A percentile compares a stretch with the other conserved stretches of the same genome.
phyloP scores from a whole-genome alignment of 2,329 filamentous ascomycete species.

The Metarhizium guizhouense region DNA sequence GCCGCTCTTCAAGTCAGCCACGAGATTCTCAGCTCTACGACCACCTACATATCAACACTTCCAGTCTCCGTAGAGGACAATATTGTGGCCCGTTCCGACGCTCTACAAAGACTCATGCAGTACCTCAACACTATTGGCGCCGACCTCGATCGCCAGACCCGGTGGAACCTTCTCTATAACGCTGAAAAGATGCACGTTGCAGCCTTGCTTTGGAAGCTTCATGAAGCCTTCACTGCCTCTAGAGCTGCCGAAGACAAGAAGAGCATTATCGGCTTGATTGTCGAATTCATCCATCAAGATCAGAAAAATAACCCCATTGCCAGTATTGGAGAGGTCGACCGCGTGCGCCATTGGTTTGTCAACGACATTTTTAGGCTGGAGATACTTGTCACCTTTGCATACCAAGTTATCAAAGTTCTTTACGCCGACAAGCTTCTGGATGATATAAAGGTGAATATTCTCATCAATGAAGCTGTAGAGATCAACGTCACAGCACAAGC shows the following conservation, averaged over 20 bases:
- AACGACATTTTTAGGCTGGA: conserved; percentile 65
- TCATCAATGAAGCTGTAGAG: conserved; percentile 59
- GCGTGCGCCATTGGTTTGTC: conserved; percentile 79
- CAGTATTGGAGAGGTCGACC: conserved; percentile 63
- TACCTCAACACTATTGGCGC: conserved; percentile 60
- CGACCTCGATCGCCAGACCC: conserved; percentile 55
- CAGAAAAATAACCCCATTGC: conserved; percentile 60
- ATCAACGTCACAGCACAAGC: conserved; percentile 49
- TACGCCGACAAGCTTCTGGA: conserved; percentile 54
- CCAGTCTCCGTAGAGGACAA: conserved; percentile 75
- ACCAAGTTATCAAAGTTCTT: conserved; percentile 64
- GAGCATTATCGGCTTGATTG: conserved; percentile 64
- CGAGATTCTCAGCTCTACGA: conserved; percentile 72
- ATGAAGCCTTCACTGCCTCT: conserved; percentile 58
- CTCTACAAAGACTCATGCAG: conserved; percentile 64
- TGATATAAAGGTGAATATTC: conserved; percentile 41
- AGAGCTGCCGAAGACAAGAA: conserved; percentile 53
- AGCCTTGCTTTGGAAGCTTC: conserved; percentile 67
- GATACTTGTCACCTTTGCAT: conserved; percentile 70
- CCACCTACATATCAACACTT: conserved; percentile 62
- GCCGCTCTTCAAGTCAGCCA: conserved; percentile 73
- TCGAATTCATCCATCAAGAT: conserved; percentile 67
- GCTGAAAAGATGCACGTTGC: conserved; percentile 86
- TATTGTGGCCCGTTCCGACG: conserved; percentile 61
- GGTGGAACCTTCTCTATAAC: conserved; percentile 78